These are phyloP conservation scores for Saturnispora zaruensis DNA, from an alignment of 805 yeast genomes.

Conservation along the genomic window DNA sequence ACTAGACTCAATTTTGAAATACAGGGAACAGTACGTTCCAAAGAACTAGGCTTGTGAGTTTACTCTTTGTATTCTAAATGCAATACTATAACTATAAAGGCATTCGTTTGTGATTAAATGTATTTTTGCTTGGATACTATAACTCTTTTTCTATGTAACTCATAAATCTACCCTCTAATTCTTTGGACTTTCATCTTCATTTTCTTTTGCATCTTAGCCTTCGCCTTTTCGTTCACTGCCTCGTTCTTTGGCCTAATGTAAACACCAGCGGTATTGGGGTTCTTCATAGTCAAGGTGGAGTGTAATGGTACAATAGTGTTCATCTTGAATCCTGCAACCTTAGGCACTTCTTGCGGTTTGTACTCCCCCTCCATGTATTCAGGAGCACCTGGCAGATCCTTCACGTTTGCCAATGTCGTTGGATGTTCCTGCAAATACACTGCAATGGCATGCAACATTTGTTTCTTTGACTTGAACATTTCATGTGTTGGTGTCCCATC, in stretches of 20 bases:
- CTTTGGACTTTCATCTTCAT: conserved; percentile 50
- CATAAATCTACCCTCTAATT: conserved; percentile 34
- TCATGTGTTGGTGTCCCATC: conserved; percentile 35
- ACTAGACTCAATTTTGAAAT: conserved; percentile 47
- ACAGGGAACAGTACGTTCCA: conserved; percentile 45
- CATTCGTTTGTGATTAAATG: too few species aligned
- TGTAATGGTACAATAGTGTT: conserved; percentile 84
- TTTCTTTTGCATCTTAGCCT: conserved; percentile 11
- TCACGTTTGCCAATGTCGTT: conserved; percentile 55
- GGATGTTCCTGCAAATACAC: conserved; percentile 57
- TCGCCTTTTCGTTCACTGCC: conserved; percentile 16
- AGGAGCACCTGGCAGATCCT: conserved; percentile 57
- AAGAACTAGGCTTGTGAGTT: conserved; percentile 5
- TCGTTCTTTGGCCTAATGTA: conserved; percentile 48
- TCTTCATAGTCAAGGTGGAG: conserved; percentile 70
- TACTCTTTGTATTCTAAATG: neutral
- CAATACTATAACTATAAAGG: too few species aligned
- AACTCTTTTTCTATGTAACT: neutral
- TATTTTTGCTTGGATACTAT: neutral
- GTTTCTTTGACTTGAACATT: conserved; percentile 49
- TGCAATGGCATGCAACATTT: conserved; percentile 51
- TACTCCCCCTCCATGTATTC: conserved; percentile 44
- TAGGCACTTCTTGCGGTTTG: conserved; percentile 54
- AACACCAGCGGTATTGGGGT: conserved; percentile 68
- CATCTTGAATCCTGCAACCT: conserved; percentile 81